These are phyloP conservation scores for Dysphania ambrosioides DNA, from an alignment of 148 eudicot genomes.

Conservation along the genomic window DNA sequence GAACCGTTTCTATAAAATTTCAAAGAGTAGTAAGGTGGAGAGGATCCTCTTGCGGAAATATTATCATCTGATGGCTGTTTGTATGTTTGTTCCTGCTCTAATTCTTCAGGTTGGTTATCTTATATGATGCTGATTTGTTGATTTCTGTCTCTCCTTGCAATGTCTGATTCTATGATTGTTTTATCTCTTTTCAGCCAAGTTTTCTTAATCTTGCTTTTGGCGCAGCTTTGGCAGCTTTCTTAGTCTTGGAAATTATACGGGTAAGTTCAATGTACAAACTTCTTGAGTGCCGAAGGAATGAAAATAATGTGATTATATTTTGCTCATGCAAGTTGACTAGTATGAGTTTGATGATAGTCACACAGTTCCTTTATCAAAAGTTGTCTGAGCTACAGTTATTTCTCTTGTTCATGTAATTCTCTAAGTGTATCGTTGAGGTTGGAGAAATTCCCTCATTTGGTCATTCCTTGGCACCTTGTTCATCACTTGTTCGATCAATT, in stretches of 20 bases:
- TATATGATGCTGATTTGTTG: neutral
- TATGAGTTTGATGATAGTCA: too few relatives aligned
- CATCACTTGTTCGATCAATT: neutral
- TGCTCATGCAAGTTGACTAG: too few relatives aligned
- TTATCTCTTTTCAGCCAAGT: constrained; percentile 50
- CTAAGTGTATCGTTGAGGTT: too few relatives aligned
- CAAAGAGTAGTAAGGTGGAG: constrained; percentile 82
- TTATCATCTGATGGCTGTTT: constrained; percentile 91
- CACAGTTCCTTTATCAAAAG: too few relatives aligned
- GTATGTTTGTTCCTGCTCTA: constrained; percentile 93
- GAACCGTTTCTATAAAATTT: constrained; percentile 62
- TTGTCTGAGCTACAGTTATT: too few relatives aligned
- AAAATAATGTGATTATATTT: too few relatives aligned
- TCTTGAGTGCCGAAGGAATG: too few relatives aligned
- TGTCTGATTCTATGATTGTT: constrained; percentile 12
- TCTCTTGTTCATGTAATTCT: too few relatives aligned
- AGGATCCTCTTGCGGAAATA: constrained; percentile 93
- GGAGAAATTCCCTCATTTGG: too few relatives aligned
- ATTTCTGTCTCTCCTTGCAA: neutral
- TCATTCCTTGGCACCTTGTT: neutral
- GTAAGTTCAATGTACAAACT: constrained; percentile 44
- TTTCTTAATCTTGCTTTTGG: constrained; percentile 94
- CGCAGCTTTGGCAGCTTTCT: constrained; percentile 87
- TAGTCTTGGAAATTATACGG: constrained; percentile 79
- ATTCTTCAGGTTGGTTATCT: constrained; percentile 64